Evolutionary conservation across 83 land plant species (phyloP).

Genomic region (Larix sibirica): DNA sequence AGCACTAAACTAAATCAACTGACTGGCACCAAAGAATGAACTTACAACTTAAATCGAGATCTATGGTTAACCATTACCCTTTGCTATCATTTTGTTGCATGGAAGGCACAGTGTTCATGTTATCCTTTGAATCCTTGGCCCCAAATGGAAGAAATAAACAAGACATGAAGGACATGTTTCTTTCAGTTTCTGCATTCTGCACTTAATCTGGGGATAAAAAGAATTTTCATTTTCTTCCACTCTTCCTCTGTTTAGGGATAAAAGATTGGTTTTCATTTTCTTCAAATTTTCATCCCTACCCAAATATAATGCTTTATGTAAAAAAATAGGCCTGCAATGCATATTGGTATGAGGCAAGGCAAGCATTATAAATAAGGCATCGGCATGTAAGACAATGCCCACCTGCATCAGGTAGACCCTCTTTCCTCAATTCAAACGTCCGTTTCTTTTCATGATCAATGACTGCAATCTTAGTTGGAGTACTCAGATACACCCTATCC

Average conservation of each 20-base stretch:
- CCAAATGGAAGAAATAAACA: constrained; percentile 13
- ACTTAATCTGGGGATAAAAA: constrained; percentile 6
- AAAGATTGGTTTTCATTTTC: constrained; percentile 1
- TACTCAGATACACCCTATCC: constrained; percentile 53
- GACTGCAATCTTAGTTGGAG: constrained; percentile 65
- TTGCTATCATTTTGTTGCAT: constrained; percentile 11
- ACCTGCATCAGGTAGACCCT: constrained; percentile 68
- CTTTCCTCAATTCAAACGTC: constrained; percentile 60
- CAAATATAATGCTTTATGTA: neutral
- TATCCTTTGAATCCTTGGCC: constrained; percentile 4
- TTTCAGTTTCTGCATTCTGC: constrained; percentile 14
- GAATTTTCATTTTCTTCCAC: constrained; percentile 9
- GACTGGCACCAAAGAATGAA: too few species aligned
- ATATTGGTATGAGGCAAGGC: neutral
- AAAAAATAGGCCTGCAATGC: neutral
- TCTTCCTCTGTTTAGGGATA: constrained; percentile 15
- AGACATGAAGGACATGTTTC: neutral
- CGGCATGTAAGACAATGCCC: neutral
- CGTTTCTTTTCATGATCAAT: constrained; percentile 73
- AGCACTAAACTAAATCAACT: too few species aligned
- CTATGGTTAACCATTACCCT: constrained; percentile 10
- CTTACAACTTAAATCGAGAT: constrained; percentile 1
- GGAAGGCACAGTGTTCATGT: constrained; percentile 9
- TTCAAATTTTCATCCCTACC: constrained; percentile 4
- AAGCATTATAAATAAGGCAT: neutral